phyloP scores from a whole-genome alignment of 163 green algal genomes.

The Picocystis sp. region DNA sequence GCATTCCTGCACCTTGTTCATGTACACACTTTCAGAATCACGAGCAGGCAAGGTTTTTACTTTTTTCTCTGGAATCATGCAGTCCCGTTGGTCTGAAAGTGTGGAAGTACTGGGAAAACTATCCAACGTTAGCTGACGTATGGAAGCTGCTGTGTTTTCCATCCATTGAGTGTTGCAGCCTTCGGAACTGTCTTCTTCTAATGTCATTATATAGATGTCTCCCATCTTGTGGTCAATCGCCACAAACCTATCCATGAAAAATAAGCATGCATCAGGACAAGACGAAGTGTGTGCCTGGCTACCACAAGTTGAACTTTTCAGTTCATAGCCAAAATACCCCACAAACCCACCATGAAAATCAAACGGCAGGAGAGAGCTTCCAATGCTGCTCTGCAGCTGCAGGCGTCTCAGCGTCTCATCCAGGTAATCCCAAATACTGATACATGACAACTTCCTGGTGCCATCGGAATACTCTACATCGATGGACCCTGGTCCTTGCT shows the following conservation, averaged over 20 bases:
- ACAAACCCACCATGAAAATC: conserved; percentile 86
- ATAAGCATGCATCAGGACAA: conserved; percentile 65
- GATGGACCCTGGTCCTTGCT: neutral
- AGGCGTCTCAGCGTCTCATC: neutral
- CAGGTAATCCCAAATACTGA: conserved; percentile 8
- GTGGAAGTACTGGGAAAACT: too few relatives aligned
- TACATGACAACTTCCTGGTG: neutral
- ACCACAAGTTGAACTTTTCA: conserved; percentile 5
- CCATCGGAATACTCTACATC: neutral
- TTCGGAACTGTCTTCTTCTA: conserved; percentile 8
- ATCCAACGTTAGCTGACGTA: too few relatives aligned
- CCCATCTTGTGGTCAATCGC: conserved; percentile 56
- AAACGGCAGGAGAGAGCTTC: conserved; percentile 48
- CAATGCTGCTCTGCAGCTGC: neutral
- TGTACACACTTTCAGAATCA: conserved; percentile 24
- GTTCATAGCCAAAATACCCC: conserved; percentile 63
- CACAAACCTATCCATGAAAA: conserved; percentile 72
- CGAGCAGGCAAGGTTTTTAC: too few relatives aligned
- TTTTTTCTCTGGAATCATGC: too few relatives aligned
- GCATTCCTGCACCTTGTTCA: conserved; percentile 46
- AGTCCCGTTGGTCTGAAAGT: too few relatives aligned
- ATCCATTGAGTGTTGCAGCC: neutral
- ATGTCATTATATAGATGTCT: conserved; percentile 60
- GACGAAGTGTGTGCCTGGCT: neutral
- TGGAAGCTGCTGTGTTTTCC: neutral